Conservation (phyloP, 108 stramenopile species). For the Nitzschia inconspicua region DNA sequence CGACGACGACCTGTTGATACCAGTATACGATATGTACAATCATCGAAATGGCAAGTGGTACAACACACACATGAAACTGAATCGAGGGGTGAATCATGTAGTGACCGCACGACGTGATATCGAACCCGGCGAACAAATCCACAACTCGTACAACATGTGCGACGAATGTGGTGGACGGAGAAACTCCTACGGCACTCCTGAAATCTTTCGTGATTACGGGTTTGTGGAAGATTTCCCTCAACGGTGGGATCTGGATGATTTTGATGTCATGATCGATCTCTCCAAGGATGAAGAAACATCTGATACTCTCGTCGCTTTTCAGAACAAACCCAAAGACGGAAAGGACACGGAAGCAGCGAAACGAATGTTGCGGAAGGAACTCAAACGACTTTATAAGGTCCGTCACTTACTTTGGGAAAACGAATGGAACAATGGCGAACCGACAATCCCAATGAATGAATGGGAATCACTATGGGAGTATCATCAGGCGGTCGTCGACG, state of each 20-base stretch:
- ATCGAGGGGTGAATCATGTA: constrained; percentile 10
- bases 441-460: constrained; percentile 34
- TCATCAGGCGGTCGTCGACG: constrained; percentile 14
- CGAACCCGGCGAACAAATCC: constrained; percentile 57
- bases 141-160: constrained; percentile 63
- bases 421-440: constrained; percentile 31
- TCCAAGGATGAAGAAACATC: background rate
- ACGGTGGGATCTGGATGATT: constrained; percentile 27
- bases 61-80: constrained; percentile 24
- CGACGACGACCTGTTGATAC: constrained; percentile 59
- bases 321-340: background rate
- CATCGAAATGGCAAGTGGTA: constrained; percentile 36
- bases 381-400: constrained; percentile 13
- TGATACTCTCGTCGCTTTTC: background rate
- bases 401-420: constrained; percentile 6
- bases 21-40: constrained; percentile 39
- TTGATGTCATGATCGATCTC: background rate
- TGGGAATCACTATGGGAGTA: constrained; percentile 26
- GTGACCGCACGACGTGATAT: constrained; percentile 35
- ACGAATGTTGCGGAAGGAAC: constrained; percentile 1
- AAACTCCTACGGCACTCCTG: constrained; percentile 42
- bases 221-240: constrained; percentile 54
- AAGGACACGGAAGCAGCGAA: background rate
- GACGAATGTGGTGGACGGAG: constrained; percentile 33
- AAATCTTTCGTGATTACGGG: constrained; percentile 65